A percentile compares a stretch with the other conserved stretches of the same genome.
These are phyloP conservation scores for Harringtonia aguacate DNA, from an alignment of 2,329 filamentous ascomycete species.

Conservation along the genomic window DNA sequence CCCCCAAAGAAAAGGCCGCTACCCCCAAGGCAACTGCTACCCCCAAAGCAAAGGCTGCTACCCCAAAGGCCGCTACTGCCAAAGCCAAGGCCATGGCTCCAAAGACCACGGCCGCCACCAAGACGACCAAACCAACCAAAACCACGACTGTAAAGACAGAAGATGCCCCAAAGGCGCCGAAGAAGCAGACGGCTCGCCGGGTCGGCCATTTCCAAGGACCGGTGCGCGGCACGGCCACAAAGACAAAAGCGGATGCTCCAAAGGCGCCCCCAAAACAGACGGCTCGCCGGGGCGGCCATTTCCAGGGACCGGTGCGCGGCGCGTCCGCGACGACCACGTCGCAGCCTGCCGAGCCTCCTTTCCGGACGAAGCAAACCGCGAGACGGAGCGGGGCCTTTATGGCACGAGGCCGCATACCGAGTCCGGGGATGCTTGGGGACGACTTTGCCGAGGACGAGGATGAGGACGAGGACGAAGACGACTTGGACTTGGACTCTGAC, in stretches of 20 bases:
- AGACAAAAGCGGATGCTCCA: not conserved
- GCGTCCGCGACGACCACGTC: not conserved
- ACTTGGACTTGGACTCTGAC: not conserved
- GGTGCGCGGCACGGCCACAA: not conserved
- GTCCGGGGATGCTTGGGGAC: not conserved
- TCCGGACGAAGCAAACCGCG: conserved; percentile 1
- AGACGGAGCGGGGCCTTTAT: conserved; percentile 1
- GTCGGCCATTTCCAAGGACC: conserved; percentile 1
- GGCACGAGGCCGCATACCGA: conserved; percentile 1
- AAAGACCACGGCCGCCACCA: too few species aligned
- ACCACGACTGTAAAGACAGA: not conserved
- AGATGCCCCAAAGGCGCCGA: not conserved
- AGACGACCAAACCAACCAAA: too few species aligned
- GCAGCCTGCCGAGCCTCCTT: not conserved
- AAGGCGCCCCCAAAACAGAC: not conserved
- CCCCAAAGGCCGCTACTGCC: not conserved
- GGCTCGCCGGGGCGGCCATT: not conserved
- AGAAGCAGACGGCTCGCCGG: conserved; percentile 3
- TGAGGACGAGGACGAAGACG: not conserved
- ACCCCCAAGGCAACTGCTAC: not conserved
- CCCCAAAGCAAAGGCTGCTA: not conserved
- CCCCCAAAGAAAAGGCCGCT: not conserved
- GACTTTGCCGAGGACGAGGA: not conserved
- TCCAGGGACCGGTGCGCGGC: not conserved
- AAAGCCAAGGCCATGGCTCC: not conserved